phyloP scores from a whole-genome alignment of 2,329 filamentous ascomycete species.

The Penicillium polonicum region DNA sequence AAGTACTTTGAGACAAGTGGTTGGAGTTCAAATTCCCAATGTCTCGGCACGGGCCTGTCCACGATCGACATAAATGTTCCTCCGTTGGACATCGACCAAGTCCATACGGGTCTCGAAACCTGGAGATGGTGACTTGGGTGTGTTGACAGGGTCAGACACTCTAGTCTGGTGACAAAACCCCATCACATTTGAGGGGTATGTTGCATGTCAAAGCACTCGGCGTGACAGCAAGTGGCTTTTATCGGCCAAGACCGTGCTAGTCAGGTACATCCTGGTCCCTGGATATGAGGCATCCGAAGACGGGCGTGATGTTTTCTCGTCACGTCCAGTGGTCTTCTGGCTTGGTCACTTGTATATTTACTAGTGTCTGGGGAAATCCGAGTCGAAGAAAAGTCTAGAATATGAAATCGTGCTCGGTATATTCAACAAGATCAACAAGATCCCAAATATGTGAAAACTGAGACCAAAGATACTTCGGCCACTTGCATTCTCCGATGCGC shows the following conservation, averaged over 20 bases:
- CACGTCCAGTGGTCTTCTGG: conserved; percentile 8
- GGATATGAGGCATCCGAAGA: not conserved
- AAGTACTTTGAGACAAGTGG: not conserved
- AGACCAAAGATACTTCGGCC: not conserved
- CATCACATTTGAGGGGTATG: conserved; percentile 4
- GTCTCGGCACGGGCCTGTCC: not conserved
- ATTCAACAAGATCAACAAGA: not conserved
- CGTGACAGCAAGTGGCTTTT: not conserved
- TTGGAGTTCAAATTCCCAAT: not conserved
- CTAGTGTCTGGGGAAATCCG: not conserved
- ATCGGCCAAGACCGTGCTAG: not conserved
- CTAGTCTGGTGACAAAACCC: not conserved
- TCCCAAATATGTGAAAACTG: not conserved
- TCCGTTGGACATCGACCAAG: not conserved
- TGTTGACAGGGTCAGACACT: not conserved
- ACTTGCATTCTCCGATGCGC: conserved; percentile 10
- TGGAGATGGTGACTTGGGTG: not conserved
- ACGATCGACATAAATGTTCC: not conserved
- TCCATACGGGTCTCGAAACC: not conserved
- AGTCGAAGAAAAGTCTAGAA: not conserved
- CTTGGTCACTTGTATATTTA: not conserved
- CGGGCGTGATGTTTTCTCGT: not conserved
- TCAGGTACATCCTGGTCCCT: not conserved
- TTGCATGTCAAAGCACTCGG: conserved; percentile 7
- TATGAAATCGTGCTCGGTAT: not conserved